Evolutionary conservation across 345 rosid species (phyloP).

Genomic region (Conringia planisiliqua): DNA sequence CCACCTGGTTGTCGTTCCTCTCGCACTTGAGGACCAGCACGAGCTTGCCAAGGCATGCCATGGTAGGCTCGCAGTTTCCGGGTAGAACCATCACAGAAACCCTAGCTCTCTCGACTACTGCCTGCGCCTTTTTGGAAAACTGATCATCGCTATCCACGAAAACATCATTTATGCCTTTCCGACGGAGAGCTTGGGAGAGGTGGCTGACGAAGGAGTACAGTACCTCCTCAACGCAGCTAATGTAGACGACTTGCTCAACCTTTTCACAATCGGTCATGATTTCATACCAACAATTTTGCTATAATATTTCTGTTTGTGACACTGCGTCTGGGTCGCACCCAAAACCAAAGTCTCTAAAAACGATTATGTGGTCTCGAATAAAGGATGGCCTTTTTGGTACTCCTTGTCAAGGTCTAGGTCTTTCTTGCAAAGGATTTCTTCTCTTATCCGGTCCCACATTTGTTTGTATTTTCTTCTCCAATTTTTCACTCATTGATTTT

Average conservation of each 20-base stretch:
- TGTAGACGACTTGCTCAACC: neutral
- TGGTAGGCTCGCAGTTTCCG: neutral
- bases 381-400: too few species aligned
- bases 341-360: too few species aligned
- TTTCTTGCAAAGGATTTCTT: too few species aligned
- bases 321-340: too few species aligned
- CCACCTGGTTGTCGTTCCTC: neutral
- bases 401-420: too few species aligned
- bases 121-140: neutral
- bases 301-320: too few species aligned
- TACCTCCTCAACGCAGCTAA: neutral
- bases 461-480: too few species aligned
- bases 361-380: too few species aligned
- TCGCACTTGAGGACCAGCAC: neutral
- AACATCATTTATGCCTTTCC: neutral
- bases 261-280: neutral
- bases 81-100: slow-evolving; percentile 11
- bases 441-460: too few species aligned
- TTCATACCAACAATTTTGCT: too few species aligned
- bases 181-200: slow-evolving; percentile 1
- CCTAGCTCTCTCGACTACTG: neutral
- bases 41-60: neutral
- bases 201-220: neutral
- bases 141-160: neutral
- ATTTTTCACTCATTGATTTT: too few species aligned